Percentiles rank a stretch among this genome's conserved stretches.
Conservation (phyloP, 768 basidiomycete species). For the Kwoniella shandongensis region DNA sequence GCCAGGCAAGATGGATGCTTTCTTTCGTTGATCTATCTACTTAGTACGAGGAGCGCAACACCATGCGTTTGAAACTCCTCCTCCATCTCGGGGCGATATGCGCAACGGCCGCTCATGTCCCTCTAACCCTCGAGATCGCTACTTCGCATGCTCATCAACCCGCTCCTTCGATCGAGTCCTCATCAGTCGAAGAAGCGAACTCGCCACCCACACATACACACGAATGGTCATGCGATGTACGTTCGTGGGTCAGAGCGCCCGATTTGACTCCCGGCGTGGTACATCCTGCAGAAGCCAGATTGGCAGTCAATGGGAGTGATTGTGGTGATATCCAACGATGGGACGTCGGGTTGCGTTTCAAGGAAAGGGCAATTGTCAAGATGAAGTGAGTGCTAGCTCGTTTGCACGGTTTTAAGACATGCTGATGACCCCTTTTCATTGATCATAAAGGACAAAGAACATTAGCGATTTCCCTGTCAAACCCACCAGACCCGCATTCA, state of each 20-base stretch:
- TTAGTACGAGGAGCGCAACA: too few relatives aligned
- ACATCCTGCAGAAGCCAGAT: conserved; percentile 27
- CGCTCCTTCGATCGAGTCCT: too few relatives aligned
- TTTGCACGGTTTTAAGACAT: neutral
- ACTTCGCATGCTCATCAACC: too few relatives aligned
- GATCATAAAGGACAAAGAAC: conserved; percentile 1
- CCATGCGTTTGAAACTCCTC: too few relatives aligned
- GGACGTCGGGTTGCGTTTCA: conserved; percentile 36
- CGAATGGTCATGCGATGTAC: conserved; percentile 26
- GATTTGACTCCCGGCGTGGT: conserved; percentile 22
- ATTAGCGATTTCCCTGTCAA: conserved; percentile 19
- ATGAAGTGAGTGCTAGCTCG: conserved; percentile 18
- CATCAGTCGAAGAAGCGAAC: too few relatives aligned
- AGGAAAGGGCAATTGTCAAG: conserved; percentile 37
- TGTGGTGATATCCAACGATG: conserved; percentile 29
- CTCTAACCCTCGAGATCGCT: too few relatives aligned
- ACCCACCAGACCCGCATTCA: conserved; percentile 7
- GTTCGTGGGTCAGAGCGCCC: conserved; percentile 33
- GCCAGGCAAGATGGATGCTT: too few relatives aligned
- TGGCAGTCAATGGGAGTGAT: conserved; percentile 24
- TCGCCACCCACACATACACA: too few relatives aligned
- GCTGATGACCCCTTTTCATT: neutral
- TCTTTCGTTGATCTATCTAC: too few relatives aligned
- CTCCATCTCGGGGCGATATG: too few relatives aligned
- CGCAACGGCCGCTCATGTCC: too few relatives aligned